phyloP scores from a whole-genome alignment of 768 basidiomycete genomes.

The Harrya chromipes region DNA sequence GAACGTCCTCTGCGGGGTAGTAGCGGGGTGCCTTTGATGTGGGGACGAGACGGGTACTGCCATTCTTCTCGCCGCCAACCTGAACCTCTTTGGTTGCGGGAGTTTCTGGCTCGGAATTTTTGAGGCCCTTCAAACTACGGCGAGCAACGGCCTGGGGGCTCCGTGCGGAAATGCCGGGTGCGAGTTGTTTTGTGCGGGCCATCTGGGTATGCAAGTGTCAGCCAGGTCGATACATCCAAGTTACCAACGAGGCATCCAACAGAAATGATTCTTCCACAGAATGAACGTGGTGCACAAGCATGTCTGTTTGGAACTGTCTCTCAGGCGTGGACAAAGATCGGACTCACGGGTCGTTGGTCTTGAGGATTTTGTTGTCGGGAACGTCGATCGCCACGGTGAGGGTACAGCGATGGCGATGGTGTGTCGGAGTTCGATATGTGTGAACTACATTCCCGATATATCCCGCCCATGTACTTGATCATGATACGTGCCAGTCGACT shows the following conservation, averaged over 20 bases:
- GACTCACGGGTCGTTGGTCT: slow-evolving; percentile 43
- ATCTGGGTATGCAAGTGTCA: slow-evolving; percentile 47
- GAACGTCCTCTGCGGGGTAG: slow-evolving; percentile 95
- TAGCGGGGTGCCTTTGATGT: slow-evolving; percentile 82
- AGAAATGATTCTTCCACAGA: slow-evolving; percentile 8
- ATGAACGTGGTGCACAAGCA: not conserved
- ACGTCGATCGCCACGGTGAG: slow-evolving; percentile 24
- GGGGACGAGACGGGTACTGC: slow-evolving; percentile 83
- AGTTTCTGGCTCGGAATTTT: slow-evolving; percentile 68
- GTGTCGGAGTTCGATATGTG: slow-evolving; percentile 26
- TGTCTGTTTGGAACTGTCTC: not conserved
- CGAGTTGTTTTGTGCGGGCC: slow-evolving; percentile 85
- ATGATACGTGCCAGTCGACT: no score
- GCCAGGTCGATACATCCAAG: slow-evolving; percentile 33
- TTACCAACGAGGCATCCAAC: slow-evolving; percentile 33
- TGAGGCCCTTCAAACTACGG: slow-evolving; percentile 79
- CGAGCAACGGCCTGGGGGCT: slow-evolving; percentile 77
- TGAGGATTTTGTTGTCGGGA: slow-evolving; percentile 39
- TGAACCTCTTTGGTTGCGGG: slow-evolving; percentile 72
- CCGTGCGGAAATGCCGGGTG: slow-evolving; percentile 76
- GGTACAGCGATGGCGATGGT: slow-evolving; percentile 8
- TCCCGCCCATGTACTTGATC: not conserved
- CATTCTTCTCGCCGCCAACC: slow-evolving; percentile 89
- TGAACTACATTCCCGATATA: slow-evolving; percentile 23
- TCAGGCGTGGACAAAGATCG: slow-evolving; percentile 18